These are phyloP conservation scores for Malassezia caprae DNA, from an alignment of 1,284 basidiomycete genomes.

Conservation along the genomic window DNA sequence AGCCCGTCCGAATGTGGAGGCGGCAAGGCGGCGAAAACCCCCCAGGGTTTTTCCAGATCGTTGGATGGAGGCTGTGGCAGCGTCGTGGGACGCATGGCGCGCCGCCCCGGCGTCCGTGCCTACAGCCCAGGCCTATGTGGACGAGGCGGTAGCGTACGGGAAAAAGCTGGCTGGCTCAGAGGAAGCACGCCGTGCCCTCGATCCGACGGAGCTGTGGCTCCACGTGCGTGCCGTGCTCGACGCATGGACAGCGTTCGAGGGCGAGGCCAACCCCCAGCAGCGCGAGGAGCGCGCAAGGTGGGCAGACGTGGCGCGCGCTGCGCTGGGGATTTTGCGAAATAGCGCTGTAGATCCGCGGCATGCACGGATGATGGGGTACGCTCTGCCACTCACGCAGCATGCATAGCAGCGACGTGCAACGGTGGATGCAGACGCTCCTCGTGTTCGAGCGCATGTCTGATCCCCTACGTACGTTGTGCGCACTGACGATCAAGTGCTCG, in stretches of 20 bases:
- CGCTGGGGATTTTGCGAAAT: slow-evolving; percentile 10
- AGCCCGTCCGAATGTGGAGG: not conserved
- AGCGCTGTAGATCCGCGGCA: not conserved
- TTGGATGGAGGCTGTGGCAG: not conserved
- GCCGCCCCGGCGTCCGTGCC: not conserved
- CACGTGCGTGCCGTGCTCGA: not conserved
- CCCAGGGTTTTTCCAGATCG: not conserved
- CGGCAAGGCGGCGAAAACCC: not conserved
- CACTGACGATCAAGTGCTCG: not conserved
- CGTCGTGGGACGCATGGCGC: not conserved
- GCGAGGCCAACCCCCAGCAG: not conserved
- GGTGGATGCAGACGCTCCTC: not conserved
- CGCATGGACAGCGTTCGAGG: slow-evolving; percentile 3
- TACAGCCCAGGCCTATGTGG: not conserved
- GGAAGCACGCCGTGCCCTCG: not conserved
- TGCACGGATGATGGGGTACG: not conserved
- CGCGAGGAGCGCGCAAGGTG: not conserved
- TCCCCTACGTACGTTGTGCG: not conserved
- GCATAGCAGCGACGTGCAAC: not conserved
- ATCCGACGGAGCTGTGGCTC: not conserved
- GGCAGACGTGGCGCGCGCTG: not conserved
- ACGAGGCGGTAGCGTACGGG: not conserved
- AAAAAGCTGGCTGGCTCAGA: not conserved
- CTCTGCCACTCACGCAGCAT: not conserved
- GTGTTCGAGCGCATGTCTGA: slow-evolving; percentile 16